phyloP scores from a whole-genome alignment of 2,329 filamentous ascomycete genomes.

The Arthrobotrys pseudoclavata region DNA sequence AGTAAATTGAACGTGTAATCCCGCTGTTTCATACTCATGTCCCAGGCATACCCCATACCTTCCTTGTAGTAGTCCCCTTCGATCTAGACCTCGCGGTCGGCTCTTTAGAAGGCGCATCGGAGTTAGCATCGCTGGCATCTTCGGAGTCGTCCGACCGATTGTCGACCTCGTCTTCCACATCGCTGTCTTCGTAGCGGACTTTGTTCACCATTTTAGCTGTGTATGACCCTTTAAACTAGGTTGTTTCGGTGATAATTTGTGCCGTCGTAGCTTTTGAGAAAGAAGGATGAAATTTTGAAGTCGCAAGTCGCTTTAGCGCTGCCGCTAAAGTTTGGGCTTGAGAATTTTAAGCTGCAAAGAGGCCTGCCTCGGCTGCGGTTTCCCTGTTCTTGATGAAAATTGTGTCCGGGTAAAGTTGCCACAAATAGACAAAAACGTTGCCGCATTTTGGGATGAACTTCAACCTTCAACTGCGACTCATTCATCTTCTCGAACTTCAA shows the following conservation, averaged over 20 bases:
- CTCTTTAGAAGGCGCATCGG: conserved; percentile 42
- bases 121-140: conserved; percentile 35
- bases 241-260: conserved; percentile 16
- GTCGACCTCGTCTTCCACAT: conserved; percentile 37
- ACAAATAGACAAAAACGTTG: background rate
- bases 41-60: conserved; percentile 49
- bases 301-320: conserved; percentile 38
- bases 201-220: conserved; percentile 32
- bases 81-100: conserved; percentile 31
- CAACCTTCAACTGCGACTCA: conserved; percentile 12
- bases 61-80: conserved; percentile 21
- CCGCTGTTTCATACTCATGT: background rate
- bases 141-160: conserved; percentile 53
- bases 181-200: conserved; percentile 54
- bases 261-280: conserved; percentile 30
- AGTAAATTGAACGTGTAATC: conserved; percentile 20
- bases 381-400: conserved; percentile 15
- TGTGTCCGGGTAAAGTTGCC: conserved; percentile 11
- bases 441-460: conserved; percentile 12
- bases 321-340: conserved; percentile 46
- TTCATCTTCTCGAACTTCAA: background rate
- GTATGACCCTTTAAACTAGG: conserved; percentile 2
- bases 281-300: conserved; percentile 33
- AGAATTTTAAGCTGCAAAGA: conserved; percentile 58
- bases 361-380: conserved; percentile 33